These are phyloP conservation scores for Suillus alpinus DNA, from an alignment of 768 basidiomycete genomes.

Conservation along the genomic window DNA sequence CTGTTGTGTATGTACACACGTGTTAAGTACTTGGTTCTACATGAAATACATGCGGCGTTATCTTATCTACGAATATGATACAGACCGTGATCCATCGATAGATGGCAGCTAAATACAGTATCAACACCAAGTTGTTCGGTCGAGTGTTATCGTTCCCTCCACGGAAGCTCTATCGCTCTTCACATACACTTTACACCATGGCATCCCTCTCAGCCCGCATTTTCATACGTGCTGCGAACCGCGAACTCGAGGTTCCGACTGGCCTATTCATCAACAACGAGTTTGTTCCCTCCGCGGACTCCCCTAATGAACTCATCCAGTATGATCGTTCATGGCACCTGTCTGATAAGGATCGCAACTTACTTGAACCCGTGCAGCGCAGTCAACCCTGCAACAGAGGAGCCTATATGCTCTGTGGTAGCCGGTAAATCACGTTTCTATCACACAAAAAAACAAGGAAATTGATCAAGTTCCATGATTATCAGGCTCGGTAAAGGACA, in stretches of 20 bases:
- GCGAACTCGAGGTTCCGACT: slow-evolving; percentile 63
- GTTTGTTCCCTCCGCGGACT: slow-evolving; percentile 76
- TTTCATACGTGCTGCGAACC: slow-evolving; percentile 40
- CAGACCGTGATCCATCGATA: too few species aligned
- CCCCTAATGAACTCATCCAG: slow-evolving; percentile 55
- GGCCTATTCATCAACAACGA: slow-evolving; percentile 92
- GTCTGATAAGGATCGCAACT: slow-evolving; percentile 19
- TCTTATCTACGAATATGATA: slow-evolving; percentile 10
- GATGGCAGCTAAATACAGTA: background rate
- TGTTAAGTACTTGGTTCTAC: background rate
- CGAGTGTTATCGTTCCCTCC: background rate
- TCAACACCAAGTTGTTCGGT: background rate
- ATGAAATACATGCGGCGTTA: background rate
- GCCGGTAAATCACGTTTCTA: slow-evolving; percentile 41
- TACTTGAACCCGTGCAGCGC: slow-evolving; percentile 40
- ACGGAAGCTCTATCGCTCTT: background rate
- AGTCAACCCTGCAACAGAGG: slow-evolving; percentile 83
- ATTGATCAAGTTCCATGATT: slow-evolving; percentile 5
- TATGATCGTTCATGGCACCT: slow-evolving; percentile 33
- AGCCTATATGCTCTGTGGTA: slow-evolving; percentile 64
- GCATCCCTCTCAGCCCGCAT: slow-evolving; percentile 37
- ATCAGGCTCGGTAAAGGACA: slow-evolving; percentile 67
- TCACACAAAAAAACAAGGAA: background rate
- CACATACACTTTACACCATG: slow-evolving; percentile 36
- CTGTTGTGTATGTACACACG: background rate